phyloP scores from a whole-genome alignment of 2,329 filamentous ascomycete genomes.

The Dothidotthia symphoricarpi region DNA sequence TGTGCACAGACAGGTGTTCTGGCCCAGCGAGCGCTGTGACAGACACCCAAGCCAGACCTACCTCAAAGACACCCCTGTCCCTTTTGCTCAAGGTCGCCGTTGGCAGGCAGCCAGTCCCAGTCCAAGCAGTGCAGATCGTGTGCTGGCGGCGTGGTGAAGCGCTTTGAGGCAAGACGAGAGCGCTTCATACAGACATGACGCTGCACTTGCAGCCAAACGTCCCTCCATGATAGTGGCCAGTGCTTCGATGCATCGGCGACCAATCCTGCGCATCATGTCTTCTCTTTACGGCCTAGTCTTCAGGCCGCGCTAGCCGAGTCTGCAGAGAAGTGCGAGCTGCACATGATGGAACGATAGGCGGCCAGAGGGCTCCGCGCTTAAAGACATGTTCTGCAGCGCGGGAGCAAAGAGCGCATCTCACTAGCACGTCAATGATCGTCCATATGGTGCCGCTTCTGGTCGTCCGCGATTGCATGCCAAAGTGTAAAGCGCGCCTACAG shows the following conservation, averaged over 20 bases:
- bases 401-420: conserved; percentile 11
- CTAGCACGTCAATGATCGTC: conserved; percentile 14
- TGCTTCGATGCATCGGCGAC: conserved; percentile 36
- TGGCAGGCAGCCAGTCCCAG: conserved; percentile 17
- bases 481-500: conserved; percentile 14
- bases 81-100: conserved; percentile 24
- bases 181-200: conserved; percentile 16
- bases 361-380: conserved; percentile 16
- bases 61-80: conserved; percentile 21
- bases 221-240: conserved; percentile 17
- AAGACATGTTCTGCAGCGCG: conserved; percentile 22
- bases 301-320: conserved; percentile 26
- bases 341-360: conserved; percentile 31
- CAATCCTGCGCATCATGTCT: conserved; percentile 18
- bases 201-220: conserved; percentile 7
- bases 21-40: conserved; percentile 28
- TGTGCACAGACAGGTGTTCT: conserved; percentile 36
- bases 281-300: conserved; percentile 24
- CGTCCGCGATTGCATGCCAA: conserved; percentile 14
- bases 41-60: conserved; percentile 33
- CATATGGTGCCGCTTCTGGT: conserved; percentile 24
- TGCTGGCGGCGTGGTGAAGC: conserved; percentile 12
- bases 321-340: conserved; percentile 26
- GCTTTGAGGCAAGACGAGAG: conserved; percentile 10
- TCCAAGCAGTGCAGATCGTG: conserved; percentile 18